Evolutionary conservation across 768 basidiomycete genomes (phyloP).

Genomic region (Mycena crocata): DNA sequence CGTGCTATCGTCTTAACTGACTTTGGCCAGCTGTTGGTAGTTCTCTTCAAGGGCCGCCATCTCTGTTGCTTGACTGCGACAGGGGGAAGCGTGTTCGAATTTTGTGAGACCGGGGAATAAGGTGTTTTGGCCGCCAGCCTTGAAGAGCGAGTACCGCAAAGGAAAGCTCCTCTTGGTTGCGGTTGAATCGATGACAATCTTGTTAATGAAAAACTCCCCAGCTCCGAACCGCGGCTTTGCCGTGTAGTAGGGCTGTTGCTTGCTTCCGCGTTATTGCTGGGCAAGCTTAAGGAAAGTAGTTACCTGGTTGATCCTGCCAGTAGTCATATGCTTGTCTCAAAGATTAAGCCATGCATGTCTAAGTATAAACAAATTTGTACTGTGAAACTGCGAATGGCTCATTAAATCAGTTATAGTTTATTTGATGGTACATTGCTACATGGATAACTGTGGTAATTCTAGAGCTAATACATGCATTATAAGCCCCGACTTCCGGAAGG

Average conservation of each 20-base stretch:
- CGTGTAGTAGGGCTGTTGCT: too few relatives aligned
- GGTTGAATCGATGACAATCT: not conserved
- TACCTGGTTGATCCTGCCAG: constrained; percentile 89
- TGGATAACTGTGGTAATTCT: constrained; percentile 86
- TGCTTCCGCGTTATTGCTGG: constrained; percentile 19
- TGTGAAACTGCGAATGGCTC: constrained; percentile 86
- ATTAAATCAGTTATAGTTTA: constrained; percentile 88
- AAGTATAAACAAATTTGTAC: constrained; percentile 80
- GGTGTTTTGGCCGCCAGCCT: constrained; percentile 35
- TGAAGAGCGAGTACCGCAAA: not conserved
- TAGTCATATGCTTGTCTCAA: constrained; percentile 89
- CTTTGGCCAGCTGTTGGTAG: constrained; percentile 48
- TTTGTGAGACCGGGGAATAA: constrained; percentile 44
- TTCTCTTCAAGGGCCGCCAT: constrained; percentile 51
- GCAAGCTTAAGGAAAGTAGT: constrained; percentile 58
- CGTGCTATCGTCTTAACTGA: constrained; percentile 38
- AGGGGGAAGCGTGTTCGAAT: constrained; percentile 23
- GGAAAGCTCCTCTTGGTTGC: not conserved
- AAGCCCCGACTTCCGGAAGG: constrained; percentile 78
- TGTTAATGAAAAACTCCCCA: not conserved
- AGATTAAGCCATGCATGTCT: constrained; percentile 88
- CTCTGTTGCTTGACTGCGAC: constrained; percentile 45
- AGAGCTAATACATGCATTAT: constrained; percentile 80
- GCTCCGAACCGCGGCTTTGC: too few relatives aligned
- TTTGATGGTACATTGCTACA: constrained; percentile 82